These are phyloP conservation scores for Pseudonitzschia delicatissima DNA, from an alignment of 108 stramenopile genomes.

Conservation along the genomic window DNA sequence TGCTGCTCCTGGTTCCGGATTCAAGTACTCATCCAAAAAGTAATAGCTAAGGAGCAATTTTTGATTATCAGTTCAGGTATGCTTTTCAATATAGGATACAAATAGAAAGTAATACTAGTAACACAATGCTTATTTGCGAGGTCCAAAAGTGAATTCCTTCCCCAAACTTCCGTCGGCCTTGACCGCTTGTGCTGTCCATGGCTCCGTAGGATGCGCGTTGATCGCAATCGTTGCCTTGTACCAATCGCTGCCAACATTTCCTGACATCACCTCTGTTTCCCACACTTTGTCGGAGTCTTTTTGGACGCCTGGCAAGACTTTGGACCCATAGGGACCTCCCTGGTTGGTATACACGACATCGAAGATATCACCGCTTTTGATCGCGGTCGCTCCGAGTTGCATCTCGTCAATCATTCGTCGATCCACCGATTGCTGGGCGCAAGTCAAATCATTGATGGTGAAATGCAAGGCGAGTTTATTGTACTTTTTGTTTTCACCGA, in stretches of 20 bases:
- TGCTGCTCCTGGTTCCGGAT: conserved; percentile 4
- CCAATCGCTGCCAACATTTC: conserved; percentile 65
- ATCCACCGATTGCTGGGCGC: conserved; percentile 74
- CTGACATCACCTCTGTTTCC: conserved; percentile 45
- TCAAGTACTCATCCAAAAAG: neutral
- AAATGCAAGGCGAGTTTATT: conserved; percentile 82
- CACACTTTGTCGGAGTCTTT: conserved; percentile 73
- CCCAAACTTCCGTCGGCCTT: conserved; percentile 70
- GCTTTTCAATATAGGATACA: neutral
- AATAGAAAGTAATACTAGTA: neutral
- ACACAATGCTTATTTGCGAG: neutral
- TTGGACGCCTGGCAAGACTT: conserved; percentile 72
- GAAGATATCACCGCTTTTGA: conserved; percentile 40
- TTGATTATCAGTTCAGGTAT: neutral
- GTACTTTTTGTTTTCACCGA: conserved; percentile 46
- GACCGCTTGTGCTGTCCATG: conserved; percentile 80
- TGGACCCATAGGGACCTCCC: conserved; percentile 86
- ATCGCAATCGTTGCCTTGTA: conserved; percentile 75
- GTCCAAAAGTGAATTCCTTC: conserved; percentile 48
- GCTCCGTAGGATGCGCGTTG: conserved; percentile 46
- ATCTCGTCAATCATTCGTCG: conserved; percentile 81
- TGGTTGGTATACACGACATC: conserved; percentile 73
- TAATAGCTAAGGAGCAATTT: neutral
- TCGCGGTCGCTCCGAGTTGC: conserved; percentile 42
- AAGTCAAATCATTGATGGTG: conserved; percentile 70